Evolutionary conservation across 148 eudicot genomes (phyloP), one percentile per base, ranked within the genome.

Genomic region (Pouteria glomerata): DNA sequence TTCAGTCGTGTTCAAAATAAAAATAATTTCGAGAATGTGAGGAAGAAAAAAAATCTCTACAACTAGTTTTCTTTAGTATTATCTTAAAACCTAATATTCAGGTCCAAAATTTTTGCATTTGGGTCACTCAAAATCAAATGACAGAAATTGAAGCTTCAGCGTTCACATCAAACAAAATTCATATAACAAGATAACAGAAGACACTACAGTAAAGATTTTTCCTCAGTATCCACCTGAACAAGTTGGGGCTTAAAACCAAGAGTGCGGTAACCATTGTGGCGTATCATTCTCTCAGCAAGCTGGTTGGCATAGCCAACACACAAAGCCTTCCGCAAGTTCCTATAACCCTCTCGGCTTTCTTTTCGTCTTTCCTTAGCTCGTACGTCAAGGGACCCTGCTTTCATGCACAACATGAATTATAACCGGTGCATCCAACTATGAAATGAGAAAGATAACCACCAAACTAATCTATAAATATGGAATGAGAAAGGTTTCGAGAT

Each of bases 241-340:
- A 96, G 88, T 73, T 92, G 94, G 71, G 96, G 86, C 82, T 84
- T 90, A 68, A 96, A 80, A 50, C 99, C 96, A 75, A 92, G 79
- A 75, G 99, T 88, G 65, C 81, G 74, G 73, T 88, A 96, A 31
- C 99, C 99, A 85, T 96, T 92, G 72, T 96, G 99, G 42, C 92
- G 94, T 52, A 92, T 44, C 94, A 82, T 88, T 75, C 99, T 78
- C 84, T 96, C 99, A 51, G 92, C 96, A 57, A 96, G 97, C 82
- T 96, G 97, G 80, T 85, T 88, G 58, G 92, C 99, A 84, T 88
- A 92, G 21, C 97, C 99, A 33, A 80, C 84, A 68, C 90, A 85
- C 59, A 96, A 78, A 72, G 97, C 86, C 77, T 85, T 92, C 82
- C 99, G 87, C 82, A 96, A 83, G 73, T 85, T 84, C 79, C 71